Percentiles rank a stretch among this genome's conserved stretches.
Evolutionary conservation across 2,329 filamentous ascomycete genomes (phyloP).

Genomic region (Rutstroemia sp.): DNA sequence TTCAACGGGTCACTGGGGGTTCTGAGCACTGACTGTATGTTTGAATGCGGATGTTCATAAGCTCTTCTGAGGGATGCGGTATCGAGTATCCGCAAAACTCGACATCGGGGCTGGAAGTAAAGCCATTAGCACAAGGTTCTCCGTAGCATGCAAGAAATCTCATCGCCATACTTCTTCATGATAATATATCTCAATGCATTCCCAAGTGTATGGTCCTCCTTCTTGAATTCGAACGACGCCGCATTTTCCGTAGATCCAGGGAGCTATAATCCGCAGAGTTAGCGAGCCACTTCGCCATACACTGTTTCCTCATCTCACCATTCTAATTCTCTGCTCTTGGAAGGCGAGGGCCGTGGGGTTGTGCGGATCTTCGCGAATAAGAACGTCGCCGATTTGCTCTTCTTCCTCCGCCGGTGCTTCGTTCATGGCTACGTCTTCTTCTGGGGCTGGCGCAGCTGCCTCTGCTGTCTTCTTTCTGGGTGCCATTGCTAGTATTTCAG

Average conservation of each 20-base stretch:
- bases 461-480: slow-evolving; percentile 19
- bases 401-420: slow-evolving; percentile 16
- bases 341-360: slow-evolving; percentile 14
- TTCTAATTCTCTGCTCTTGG: slow-evolving; percentile 23
- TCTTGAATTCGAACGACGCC: slow-evolving; percentile 89
- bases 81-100: slow-evolving; percentile 99
- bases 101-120: slow-evolving; percentile 66
- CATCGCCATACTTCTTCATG: slow-evolving; percentile 81
- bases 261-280: background rate
- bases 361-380: slow-evolving; percentile 10
- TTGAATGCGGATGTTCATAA: slow-evolving; percentile 97
- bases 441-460: slow-evolving; percentile 6
- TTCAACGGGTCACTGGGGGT: background rate
- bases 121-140: slow-evolving; percentile 10
- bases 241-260: slow-evolving; percentile 52
- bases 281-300: background rate
- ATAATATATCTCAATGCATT: slow-evolving; percentile 93
- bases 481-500: slow-evolving; percentile 14
- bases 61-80: slow-evolving; percentile 87
- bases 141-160: background rate
- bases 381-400: background rate
- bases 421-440: slow-evolving; percentile 24
- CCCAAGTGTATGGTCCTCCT: slow-evolving; percentile 91
- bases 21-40: slow-evolving; percentile 67
- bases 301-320: slow-evolving; percentile 17